Conservation (phyloP, 148 eudicot genomes). For the Selenicereus undatus region DNA sequence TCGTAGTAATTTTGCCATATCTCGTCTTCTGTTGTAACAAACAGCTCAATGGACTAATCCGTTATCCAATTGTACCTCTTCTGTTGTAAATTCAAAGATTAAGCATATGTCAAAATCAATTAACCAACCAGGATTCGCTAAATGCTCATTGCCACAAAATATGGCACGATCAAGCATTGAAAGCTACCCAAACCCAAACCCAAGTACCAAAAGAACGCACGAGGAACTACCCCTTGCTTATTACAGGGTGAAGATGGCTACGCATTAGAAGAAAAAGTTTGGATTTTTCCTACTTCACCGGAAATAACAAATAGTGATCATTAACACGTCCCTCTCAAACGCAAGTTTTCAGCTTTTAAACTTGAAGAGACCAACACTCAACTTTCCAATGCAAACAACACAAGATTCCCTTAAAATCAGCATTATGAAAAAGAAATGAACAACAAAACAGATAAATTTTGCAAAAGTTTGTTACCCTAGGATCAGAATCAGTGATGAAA, state of each 20-base stretch:
- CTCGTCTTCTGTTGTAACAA: neutral
- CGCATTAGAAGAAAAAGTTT: neutral
- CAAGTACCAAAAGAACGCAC: neutral
- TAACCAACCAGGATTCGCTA: neutral
- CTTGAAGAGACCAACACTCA: neutral
- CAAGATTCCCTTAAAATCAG: neutral
- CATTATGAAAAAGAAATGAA: neutral
- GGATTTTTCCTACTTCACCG: no score
- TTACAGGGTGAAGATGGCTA: neutral
- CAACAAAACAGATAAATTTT: neutral
- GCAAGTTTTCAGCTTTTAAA: no score
- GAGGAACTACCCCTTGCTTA: neutral
- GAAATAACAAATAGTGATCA: no score
- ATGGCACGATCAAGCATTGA: neutral
- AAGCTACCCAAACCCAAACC: neutral
- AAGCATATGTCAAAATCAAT: neutral
- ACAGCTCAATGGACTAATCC: neutral
- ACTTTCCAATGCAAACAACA: neutral
- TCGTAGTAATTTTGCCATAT: neutral
- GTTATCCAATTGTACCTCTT: neutral
- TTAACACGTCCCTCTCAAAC: no score
- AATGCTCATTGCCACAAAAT: neutral
- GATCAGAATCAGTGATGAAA: constrained; percentile 43
- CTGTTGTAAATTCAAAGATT: neutral
- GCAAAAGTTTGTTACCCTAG: constrained; percentile 42